Conservation (phyloP, 1,284 basidiomycete genomes). For the Ceratobasidium sp. region DNA sequence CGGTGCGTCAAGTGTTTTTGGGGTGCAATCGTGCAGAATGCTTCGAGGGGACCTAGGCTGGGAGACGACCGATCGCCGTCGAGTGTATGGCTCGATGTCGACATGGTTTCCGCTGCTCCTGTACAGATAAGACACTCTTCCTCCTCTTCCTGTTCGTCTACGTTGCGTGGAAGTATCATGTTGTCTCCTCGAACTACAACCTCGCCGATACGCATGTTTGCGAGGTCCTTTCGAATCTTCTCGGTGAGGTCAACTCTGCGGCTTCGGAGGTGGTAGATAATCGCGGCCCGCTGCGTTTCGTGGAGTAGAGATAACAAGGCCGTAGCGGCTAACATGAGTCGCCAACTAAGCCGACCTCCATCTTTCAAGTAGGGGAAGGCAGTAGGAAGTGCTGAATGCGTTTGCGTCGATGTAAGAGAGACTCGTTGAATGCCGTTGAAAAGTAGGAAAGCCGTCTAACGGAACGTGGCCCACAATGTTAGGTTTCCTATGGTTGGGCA, state of each 20-base stretch:
- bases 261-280: conserved; percentile 39
- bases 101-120: conserved; percentile 48
- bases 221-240: conserved; percentile 42
- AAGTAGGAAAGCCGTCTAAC: conserved; percentile 49
- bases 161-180: conserved; percentile 27
- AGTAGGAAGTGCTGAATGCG: conserved; percentile 42
- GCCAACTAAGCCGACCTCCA: conserved; percentile 45
- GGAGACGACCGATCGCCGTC: conserved; percentile 7
- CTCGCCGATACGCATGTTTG: conserved; percentile 43
- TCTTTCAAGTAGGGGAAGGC: conserved; percentile 20
- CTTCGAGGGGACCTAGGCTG: conserved; percentile 49
- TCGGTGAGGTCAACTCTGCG: conserved; percentile 40
- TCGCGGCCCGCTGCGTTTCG: conserved; percentile 48
- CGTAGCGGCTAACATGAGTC: conserved; percentile 44
- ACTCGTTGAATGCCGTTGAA: conserved; percentile 49
- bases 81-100: conserved; percentile 41
- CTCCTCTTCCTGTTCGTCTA: conserved; percentile 48
- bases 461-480: not conserved
- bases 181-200: conserved; percentile 46
- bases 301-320: conserved; percentile 47
- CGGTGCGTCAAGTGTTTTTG: conserved; percentile 51
- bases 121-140: conserved; percentile 51
- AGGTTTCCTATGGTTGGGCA: not conserved
- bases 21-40: conserved; percentile 51
- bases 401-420: conserved; percentile 49